phyloP scores from a whole-genome alignment of 768 basidiomycete genomes.

The Dictyophora rubrovolvata region DNA sequence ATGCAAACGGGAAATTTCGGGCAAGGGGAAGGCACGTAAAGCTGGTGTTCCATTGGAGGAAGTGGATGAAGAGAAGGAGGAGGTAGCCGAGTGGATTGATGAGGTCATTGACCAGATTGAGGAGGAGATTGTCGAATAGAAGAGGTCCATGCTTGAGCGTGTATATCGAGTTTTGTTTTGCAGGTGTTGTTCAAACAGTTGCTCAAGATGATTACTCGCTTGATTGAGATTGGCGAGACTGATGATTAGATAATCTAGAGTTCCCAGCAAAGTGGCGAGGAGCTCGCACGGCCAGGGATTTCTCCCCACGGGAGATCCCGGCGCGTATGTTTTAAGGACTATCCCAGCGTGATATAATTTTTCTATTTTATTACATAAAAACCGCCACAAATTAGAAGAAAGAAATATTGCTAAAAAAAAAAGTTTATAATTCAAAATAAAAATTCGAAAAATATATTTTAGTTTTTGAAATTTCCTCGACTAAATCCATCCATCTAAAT shows the following conservation, averaged over 20 bases:
- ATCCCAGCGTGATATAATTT: background rate
- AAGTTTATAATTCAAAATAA: background rate
- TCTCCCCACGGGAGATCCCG: background rate
- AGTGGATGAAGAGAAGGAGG: slow-evolving; percentile 52
- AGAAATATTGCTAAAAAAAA: no score
- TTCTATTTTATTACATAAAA: background rate
- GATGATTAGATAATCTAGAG: background rate
- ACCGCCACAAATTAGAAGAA: background rate
- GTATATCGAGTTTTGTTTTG: background rate
- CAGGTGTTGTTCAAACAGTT: background rate
- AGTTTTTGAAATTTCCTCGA: background rate
- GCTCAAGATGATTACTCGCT: background rate
- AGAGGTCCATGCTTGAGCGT: slow-evolving; percentile 5
- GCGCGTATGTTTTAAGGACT: background rate
- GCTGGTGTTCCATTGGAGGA: slow-evolving; percentile 17
- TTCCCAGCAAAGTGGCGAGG: background rate
- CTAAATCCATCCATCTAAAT: slow-evolving; percentile 17
- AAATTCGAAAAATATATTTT: background rate
- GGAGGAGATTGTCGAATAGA: slow-evolving; percentile 56
- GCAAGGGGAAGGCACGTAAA: slow-evolving; percentile 34
- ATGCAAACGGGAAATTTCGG: slow-evolving; percentile 55
- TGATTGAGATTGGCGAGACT: background rate
- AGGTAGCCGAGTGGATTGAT: slow-evolving; percentile 90
- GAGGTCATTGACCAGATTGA: slow-evolving; percentile 89
- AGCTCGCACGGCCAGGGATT: background rate